Conservation (phyloP, 257 asterid species). For the Solanum acaule region DNA sequence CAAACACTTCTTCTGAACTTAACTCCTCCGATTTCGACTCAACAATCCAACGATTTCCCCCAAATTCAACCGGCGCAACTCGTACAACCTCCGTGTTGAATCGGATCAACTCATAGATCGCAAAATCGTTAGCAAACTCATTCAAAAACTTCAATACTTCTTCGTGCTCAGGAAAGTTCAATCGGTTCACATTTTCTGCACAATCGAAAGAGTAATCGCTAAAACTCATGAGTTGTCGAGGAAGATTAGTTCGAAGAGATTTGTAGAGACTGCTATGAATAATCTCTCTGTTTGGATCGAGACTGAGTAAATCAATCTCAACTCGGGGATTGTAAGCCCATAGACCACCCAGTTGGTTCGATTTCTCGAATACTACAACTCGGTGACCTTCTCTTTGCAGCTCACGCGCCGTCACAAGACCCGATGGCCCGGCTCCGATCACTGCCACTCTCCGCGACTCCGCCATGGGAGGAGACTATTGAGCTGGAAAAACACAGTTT, state of each 20-base stretch:
- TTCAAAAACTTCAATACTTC: slow-evolving; percentile 44
- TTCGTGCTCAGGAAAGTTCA: slow-evolving; percentile 31
- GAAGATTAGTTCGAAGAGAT: slow-evolving; percentile 6
- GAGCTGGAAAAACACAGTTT: not conserved
- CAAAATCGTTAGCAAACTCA: slow-evolving; percentile 31
- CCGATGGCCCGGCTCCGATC: slow-evolving; percentile 48
- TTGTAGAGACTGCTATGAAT: not conserved
- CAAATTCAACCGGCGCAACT: slow-evolving; percentile 16
- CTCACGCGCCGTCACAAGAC: slow-evolving; percentile 33
- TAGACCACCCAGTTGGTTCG: slow-evolving; percentile 35
- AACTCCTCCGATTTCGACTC: slow-evolving; percentile 15
- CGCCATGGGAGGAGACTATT: not conserved
- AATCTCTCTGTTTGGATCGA: slow-evolving; percentile 22
- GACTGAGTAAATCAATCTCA: slow-evolving; percentile 43
- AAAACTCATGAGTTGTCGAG: not conserved
- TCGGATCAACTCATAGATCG: slow-evolving; percentile 28
- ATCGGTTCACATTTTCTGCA: not conserved
- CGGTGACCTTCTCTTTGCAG: slow-evolving; percentile 22
- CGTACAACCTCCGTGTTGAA: slow-evolving; percentile 34
- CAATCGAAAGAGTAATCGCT: not conserved
- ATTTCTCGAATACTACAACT: slow-evolving; percentile 31
- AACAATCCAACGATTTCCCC: slow-evolving; percentile 27
- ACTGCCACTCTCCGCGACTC: slow-evolving; percentile 34
- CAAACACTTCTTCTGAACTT: slow-evolving; percentile 22
- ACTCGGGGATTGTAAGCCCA: slow-evolving; percentile 42